Base-by-base conservation (phyloP, 768 basidiomycete species). In the Rhodosporidiobolus sp. region DNA sequence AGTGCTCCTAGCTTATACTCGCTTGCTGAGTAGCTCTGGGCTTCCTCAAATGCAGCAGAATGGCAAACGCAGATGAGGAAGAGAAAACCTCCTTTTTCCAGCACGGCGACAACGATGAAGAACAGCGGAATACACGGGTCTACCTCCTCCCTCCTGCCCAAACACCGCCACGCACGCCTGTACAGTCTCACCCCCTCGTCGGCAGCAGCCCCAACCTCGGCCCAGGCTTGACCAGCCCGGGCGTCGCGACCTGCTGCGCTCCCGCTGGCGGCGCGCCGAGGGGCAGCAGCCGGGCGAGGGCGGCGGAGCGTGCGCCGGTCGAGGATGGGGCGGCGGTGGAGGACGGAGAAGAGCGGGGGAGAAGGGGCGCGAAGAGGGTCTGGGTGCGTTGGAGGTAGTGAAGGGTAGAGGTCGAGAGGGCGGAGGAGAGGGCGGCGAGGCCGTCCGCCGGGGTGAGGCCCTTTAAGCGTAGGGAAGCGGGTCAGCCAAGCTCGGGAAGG, bases 331-430 rank as follows among this genome's bases (percentile, higher is more conserved):
- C 7, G 38, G 38, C 8, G 14, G 14, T 24, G 63, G 69, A 20
- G 17, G 57, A 64, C 5, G 63, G n/a, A 9, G 63, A 35, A 6
- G 50, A n/a, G 24, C 24, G 17, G 5, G 67, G 55, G 22, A 73
- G 59, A 55, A 73, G 60, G 3, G 60, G 30, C 6, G 54, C 54
- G 60, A 69, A 60, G 64, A 73, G 57, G 32, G 72, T 62, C 30
- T 73, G 72, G 0, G 73, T 64, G 16, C 73, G 60, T 19, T 67
- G 65, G 50, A 74, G 64, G 55, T 67, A 74, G 34, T 9, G 43
- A 14, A 54, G 46, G 16, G 46, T 24, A 16, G 46, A 56, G n/a
- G 20, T 22, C 3, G 16, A 38, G 28, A 58, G 30, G 12, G 19
- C 20, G 10, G 24, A 9, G 30, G 63, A 32, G 52, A 30, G 35